Base-by-base conservation (phyloP, 129 eudicot genomes). In the Pseudognaphalium luteoalbum region DNA sequence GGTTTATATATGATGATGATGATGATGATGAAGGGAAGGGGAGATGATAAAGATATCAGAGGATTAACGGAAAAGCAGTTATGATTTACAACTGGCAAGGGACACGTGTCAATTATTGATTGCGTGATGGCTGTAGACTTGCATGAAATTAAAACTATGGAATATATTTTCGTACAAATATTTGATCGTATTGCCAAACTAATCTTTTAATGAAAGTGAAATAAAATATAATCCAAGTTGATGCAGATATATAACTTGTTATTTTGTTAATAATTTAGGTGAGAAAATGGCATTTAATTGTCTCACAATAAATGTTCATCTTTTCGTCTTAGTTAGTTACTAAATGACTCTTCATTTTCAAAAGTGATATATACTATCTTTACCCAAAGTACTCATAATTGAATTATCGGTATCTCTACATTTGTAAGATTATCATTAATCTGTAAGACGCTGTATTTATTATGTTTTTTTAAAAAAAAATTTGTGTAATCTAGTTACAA, bases 81-180 rank as follows among this genome's bases (percentile, higher is more conserved):
- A 88, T 85, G 79, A 44, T 60, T 7, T 71, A 80, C 89, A 91
- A 93, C 96, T 91, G 97, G 88, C 85, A 78, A 15, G 3, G 82
- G 81, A 89, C 97, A 91, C 90, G 96, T 82, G 97, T 81, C 85
- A 58, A 10, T 8, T 33, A 16, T 0, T 66, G 32, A 73, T 62
- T 12, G 70, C 41, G 59, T 65, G 64, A 70, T 50, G 76, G 80
- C 25, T 76, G 86, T 80, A 79, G 78, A 81, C 85, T 80, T 84
- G 74, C 71, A 19, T 68, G 79, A 85, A 50, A 57, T 52, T 41
- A 65, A 2, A 22, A 15, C 35, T 51, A 66, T 60, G n/a, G 52
- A 68, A 41, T 16, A 25, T 19, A 83, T 17, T 42, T 74, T 61
- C 21, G n/a, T 29, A 28, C 12, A 62, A 62, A 14, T 62, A 32